Conservation (phyloP, 176 grass and related monocot genomes). For the Avena eriantha region DNA sequence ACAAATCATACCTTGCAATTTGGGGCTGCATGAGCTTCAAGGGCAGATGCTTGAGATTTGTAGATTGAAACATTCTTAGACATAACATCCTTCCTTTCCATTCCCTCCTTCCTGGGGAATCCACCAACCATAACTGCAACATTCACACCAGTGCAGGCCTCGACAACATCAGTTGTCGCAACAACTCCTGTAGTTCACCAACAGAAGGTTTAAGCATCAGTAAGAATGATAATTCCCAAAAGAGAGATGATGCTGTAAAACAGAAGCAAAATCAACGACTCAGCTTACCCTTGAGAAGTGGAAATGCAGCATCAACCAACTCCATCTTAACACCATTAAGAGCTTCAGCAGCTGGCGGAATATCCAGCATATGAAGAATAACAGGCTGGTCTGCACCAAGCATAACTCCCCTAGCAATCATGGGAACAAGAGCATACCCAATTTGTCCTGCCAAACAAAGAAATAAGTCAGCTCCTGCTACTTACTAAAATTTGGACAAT, state of each 20-base stretch:
- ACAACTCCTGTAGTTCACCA: slow-evolving; percentile 76
- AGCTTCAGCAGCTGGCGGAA: slow-evolving; percentile 79
- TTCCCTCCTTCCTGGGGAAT: slow-evolving; percentile 97
- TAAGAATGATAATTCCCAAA: background rate
- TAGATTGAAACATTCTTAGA: slow-evolving; percentile 99
- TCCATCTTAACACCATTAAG: slow-evolving; percentile 99
- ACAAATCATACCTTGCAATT: slow-evolving; percentile 78
- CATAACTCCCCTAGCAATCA: slow-evolving; percentile 97
- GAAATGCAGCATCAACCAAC: slow-evolving; percentile 93
- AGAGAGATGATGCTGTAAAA: background rate
- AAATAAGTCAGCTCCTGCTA: slow-evolving; percentile 32
- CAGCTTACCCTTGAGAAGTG: slow-evolving; percentile 86
- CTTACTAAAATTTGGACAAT: background rate
- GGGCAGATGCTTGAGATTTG: slow-evolving; percentile 92
- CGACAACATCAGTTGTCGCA: slow-evolving; percentile 88
- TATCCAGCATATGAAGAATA: slow-evolving; percentile 99
- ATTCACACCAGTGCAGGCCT: slow-evolving; percentile 96
- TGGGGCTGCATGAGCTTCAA: slow-evolving; percentile 84
- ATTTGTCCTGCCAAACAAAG: slow-evolving; percentile 82
- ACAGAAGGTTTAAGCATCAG: slow-evolving; percentile 17
- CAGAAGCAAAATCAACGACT: background rate
- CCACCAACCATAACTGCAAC: slow-evolving; percentile 98
- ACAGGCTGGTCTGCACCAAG: slow-evolving; percentile 91
- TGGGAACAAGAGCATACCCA: slow-evolving; percentile 95
- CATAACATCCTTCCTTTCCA: slow-evolving; percentile 99